phyloP scores from a whole-genome alignment of 129 eudicot genomes.

The Tanacetum coccineum region DNA sequence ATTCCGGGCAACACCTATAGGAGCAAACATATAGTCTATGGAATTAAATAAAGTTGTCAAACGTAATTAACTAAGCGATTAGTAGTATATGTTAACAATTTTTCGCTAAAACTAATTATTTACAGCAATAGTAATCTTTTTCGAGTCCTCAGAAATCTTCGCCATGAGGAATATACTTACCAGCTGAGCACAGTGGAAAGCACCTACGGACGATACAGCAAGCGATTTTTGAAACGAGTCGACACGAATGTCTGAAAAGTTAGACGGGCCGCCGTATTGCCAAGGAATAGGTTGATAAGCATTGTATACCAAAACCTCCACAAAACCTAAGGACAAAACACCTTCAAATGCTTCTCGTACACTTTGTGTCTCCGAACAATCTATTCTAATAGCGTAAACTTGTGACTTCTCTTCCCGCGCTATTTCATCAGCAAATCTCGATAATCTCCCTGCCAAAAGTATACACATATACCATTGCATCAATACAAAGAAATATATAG shows the following conservation, averaged over 20 bases:
- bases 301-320: constrained; percentile 83
- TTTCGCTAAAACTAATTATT: no score
- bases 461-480: no score
- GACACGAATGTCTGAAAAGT: constrained; percentile 53
- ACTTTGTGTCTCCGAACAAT: constrained; percentile 73
- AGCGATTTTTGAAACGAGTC: constrained; percentile 64
- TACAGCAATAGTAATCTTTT: no score
- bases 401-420: constrained; percentile 82
- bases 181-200: constrained; percentile 87
- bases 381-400: constrained; percentile 84
- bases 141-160: no score
- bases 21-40: no score
- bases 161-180: constrained; percentile 16
- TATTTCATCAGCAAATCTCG: constrained; percentile 78
- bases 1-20: constrained; percentile 74
- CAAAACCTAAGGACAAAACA: constrained; percentile 73
- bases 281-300: constrained; percentile 55
- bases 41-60: no score
- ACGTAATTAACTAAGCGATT: not conserved
- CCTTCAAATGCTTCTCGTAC: constrained; percentile 80
- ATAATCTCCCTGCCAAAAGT: constrained; percentile 49
- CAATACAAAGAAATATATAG: no score
- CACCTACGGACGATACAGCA: constrained; percentile 71
- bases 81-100: no score
- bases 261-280: constrained; percentile 44